A percentile compares a stretch with the other conserved stretches of the same genome.
Evolutionary conservation across 225 moss, liverwort and hornwort genomes (phyloP).

Genomic region (Bryoerythrophyllum caledonicum): DNA sequence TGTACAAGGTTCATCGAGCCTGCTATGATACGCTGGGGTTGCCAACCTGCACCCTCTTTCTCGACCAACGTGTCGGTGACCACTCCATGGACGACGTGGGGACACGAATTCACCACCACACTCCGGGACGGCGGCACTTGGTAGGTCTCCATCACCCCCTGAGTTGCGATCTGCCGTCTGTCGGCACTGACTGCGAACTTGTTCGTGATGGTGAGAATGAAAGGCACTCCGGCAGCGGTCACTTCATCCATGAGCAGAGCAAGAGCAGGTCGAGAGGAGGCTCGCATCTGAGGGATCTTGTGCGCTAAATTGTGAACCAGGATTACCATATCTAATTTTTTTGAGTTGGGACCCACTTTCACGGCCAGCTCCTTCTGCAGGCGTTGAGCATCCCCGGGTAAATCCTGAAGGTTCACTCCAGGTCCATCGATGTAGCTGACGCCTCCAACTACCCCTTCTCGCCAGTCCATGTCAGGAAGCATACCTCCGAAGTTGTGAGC

Average conservation of each 20-base stretch:
- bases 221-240: conserved; percentile 73
- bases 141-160: conserved; percentile 84
- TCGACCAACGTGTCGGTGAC: conserved; percentile 52
- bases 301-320: conserved; percentile 97
- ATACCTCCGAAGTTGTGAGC: conserved; percentile 82
- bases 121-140: conserved; percentile 66
- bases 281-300: conserved; percentile 81
- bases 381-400: conserved; percentile 76
- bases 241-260: conserved; percentile 82
- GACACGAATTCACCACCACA: conserved; percentile 87
- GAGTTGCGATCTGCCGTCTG: conserved; percentile 74
- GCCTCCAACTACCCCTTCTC: conserved; percentile 90
- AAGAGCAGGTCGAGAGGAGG: conserved; percentile 74
- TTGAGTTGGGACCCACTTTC: conserved; percentile 66
- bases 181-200: conserved; percentile 98
- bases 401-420: conserved; percentile 92
- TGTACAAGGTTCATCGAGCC: conserved; percentile 90
- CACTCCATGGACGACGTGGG: conserved; percentile 79
- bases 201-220: conserved; percentile 88
- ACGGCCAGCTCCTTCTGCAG: conserved; percentile 77
- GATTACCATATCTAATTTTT: conserved; percentile 86
- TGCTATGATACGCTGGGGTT: conserved; percentile 68
- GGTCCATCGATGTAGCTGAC: conserved; percentile 88
- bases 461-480: conserved; percentile 90
- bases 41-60: conserved; percentile 61